Evolutionary conservation across 208 protist genomes (phyloP).

Genomic region (Leishmania braziliensis): DNA sequence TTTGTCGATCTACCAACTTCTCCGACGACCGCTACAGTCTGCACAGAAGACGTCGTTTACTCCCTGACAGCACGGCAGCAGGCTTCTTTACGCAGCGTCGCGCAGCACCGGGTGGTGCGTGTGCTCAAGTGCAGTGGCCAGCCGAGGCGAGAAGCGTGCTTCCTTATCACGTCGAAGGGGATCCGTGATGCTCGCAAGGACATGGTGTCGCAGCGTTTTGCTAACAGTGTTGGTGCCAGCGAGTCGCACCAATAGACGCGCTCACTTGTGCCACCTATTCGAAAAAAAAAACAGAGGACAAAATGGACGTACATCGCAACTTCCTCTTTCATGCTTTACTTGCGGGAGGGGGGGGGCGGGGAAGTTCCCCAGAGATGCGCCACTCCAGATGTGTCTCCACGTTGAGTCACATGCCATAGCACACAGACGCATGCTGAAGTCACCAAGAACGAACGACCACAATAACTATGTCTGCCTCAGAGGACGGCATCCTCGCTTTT

Average conservation of each 20-base stretch:
- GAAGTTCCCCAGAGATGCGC: neutral
- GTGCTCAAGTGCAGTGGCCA: slow-evolving; percentile 53
- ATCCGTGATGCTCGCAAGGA: slow-evolving; percentile 53
- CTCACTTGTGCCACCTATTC: neutral
- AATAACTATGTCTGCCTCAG: neutral
- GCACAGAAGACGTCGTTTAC: slow-evolving; percentile 37
- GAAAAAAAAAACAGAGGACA: neutral
- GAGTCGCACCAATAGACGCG: neutral
- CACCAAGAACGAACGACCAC: no score
- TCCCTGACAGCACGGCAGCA: neutral
- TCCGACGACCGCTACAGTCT: neutral
- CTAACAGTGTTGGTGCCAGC: no score
- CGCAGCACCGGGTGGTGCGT: slow-evolving; percentile 77
- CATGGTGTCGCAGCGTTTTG: slow-evolving; percentile 2
- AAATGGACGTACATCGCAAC: neutral
- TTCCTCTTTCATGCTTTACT: neutral
- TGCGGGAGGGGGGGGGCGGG: neutral
- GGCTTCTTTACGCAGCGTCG: neutral
- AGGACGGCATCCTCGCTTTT: neutral
- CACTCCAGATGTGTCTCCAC: neutral
- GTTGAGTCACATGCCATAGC: neutral
- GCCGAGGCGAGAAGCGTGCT: slow-evolving; percentile 58
- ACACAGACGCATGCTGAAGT: neutral
- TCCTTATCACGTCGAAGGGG: slow-evolving; percentile 65
- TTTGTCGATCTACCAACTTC: neutral